Conservation (phyloP, 2,329 filamentous ascomycete species). For the Sclerotinia subarctica region DNA sequence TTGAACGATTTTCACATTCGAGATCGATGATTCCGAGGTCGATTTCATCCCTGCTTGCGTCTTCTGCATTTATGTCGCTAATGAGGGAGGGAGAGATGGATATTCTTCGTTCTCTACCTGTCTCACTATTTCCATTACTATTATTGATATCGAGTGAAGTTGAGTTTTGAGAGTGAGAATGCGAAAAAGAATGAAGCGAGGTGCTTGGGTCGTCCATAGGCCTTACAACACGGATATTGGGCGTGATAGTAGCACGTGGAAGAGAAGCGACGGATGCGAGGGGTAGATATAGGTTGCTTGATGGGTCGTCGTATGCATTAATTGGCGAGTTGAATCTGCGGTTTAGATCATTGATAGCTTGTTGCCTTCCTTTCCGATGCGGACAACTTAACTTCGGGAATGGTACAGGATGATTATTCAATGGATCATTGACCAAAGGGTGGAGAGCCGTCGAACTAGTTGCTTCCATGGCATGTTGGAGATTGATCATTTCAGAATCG, state of each 20-base stretch:
- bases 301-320: not conserved
- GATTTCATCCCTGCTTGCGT: not conserved
- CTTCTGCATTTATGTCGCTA: not conserved
- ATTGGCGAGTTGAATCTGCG: not conserved
- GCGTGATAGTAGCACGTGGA: not conserved
- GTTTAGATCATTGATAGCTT: not conserved
- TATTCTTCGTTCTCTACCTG: not conserved
- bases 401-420: not conserved
- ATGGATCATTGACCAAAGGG: slow-evolving; percentile 1
- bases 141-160: not conserved
- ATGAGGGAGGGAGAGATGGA: slow-evolving; percentile 6
- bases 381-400: not conserved
- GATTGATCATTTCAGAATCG: slow-evolving; percentile 17
- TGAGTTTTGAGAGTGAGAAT: not conserved
- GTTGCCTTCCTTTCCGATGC: slow-evolving; percentile 6
- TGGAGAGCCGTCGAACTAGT: slow-evolving; percentile 17
- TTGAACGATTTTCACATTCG: slow-evolving; percentile 1
- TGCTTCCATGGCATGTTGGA: slow-evolving; percentile 19
- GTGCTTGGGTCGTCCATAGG: not conserved
- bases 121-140: not conserved
- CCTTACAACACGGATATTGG: not conserved
- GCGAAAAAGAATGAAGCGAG: not conserved
- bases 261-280: not conserved
- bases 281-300: slow-evolving; percentile 4
- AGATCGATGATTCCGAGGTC: slow-evolving; percentile 17